Evolutionary conservation across 2,329 filamentous ascomycete species (phyloP).

Genomic region (Aspergillus thermomutatus): DNA sequence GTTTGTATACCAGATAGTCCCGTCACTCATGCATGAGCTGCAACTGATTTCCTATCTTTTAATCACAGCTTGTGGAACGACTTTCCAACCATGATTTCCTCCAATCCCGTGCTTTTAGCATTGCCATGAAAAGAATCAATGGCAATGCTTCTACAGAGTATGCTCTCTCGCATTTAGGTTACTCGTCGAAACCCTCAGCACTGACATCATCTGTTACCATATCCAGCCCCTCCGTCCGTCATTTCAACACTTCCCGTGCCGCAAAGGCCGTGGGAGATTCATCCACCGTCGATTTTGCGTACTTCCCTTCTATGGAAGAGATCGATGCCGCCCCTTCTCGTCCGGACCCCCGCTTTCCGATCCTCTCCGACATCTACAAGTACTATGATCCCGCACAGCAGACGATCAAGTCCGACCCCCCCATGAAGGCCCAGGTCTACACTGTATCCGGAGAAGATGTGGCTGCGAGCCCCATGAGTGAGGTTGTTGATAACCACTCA

Average conservation of each 20-base stretch:
- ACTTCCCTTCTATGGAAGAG: constrained; percentile 52
- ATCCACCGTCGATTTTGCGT: constrained; percentile 63
- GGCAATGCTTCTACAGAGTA: constrained; percentile 40
- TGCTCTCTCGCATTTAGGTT: constrained; percentile 13
- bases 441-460: constrained; percentile 48
- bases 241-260: constrained; percentile 61
- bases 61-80: constrained; percentile 47
- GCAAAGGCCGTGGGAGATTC: constrained; percentile 56
- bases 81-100: constrained; percentile 53
- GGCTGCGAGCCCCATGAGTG: constrained; percentile 54
- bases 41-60: constrained; percentile 1
- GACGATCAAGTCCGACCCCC: constrained; percentile 18
- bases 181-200: neutral
- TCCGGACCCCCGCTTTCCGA: constrained; percentile 47
- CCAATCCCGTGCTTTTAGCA: constrained; percentile 53
- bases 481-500: constrained; percentile 56
- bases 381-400: constrained; percentile 22
- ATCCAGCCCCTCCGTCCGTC: constrained; percentile 52
- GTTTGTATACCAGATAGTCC: constrained; percentile 30
- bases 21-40: neutral
- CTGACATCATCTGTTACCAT: constrained; percentile 37
- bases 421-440: constrained; percentile 57
- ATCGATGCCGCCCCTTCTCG: constrained; percentile 36
- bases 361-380: constrained; percentile 43
- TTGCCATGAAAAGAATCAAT: constrained; percentile 50